phyloP scores from a whole-genome alignment of 768 basidiomycete genomes.

The Lenzites betulinus region DNA sequence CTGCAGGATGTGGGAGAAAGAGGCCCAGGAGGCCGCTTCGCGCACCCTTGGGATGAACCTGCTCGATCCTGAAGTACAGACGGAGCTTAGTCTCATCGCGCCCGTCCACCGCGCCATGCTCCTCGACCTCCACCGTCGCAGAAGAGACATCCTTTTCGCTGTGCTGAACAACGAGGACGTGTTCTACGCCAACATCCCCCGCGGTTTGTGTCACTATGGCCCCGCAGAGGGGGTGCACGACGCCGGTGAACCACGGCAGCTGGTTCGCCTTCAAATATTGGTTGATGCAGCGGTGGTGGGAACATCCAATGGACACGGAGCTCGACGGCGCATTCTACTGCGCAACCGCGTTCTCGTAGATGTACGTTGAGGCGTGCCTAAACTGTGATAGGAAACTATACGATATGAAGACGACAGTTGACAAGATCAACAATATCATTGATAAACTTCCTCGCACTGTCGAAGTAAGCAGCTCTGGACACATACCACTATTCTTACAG shows the following conservation, averaged over 20 bases:
- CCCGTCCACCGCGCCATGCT: slow-evolving; percentile 40
- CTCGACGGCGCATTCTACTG: slow-evolving; percentile 8
- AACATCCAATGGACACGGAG: slow-evolving; percentile 14
- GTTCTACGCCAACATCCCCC: slow-evolving; percentile 35
- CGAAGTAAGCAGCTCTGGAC: no score
- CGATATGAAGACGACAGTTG: no score
- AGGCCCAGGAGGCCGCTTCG: slow-evolving; percentile 44
- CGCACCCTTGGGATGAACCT: slow-evolving; percentile 44
- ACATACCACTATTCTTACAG: no score
- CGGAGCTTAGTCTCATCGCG: slow-evolving; percentile 38
- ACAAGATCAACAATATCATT: no score
- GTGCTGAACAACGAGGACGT: no score
- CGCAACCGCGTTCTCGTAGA: no score
- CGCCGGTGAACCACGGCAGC: slow-evolving; percentile 15
- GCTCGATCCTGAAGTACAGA: slow-evolving; percentile 35
- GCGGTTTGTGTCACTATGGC: slow-evolving; percentile 8
- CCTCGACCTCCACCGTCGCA: slow-evolving; percentile 42
- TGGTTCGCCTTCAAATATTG: slow-evolving; percentile 26
- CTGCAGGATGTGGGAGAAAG: slow-evolving; percentile 47
- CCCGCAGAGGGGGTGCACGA: slow-evolving; percentile 7
- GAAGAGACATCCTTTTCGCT: slow-evolving; percentile 41
- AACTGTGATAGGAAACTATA: no score
- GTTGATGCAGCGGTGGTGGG: slow-evolving; percentile 16
- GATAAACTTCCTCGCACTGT: no score
- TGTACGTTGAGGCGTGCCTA: no score